A percentile compares a stretch with the other conserved stretches of the same genome.
These are phyloP conservation scores for Solanum pennellii DNA, from an alignment of 257 asterid genomes.

Conservation along the genomic window DNA sequence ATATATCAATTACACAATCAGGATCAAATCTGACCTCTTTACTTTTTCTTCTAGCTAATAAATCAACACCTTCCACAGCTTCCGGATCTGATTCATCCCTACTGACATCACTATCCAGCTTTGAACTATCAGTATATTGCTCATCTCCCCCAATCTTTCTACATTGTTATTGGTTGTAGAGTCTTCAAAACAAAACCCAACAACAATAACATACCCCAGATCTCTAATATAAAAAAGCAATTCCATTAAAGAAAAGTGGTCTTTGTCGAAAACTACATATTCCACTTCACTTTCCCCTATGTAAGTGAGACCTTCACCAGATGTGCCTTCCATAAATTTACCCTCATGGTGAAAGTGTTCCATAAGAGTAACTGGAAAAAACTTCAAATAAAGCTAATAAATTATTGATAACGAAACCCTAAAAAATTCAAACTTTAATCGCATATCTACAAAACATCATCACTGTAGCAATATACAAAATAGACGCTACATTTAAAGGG, in stretches of 20 bases:
- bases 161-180: not conserved
- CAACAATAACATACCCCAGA: not conserved
- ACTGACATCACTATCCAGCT: too few relatives aligned
- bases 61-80: too few relatives aligned
- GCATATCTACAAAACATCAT: too few relatives aligned
- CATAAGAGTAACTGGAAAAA: not conserved
- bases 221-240: not conserved
- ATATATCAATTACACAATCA: too few relatives aligned
- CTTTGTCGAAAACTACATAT: not conserved
- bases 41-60: too few relatives aligned
- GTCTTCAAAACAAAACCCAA: not conserved
- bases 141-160: not conserved
- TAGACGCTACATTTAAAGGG: not conserved
- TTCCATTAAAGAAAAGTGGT: not conserved
- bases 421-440: not conserved
- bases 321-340: not conserved
- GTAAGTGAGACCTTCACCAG: not conserved
- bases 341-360: not conserved
- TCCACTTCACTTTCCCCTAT: not conserved
- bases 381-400: too few relatives aligned
- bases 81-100: too few relatives aligned
- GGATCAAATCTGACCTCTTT: too few relatives aligned
- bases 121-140: too few relatives aligned
- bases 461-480: not conserved
- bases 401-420: not conserved